Base-by-base conservation (phyloP, 495 filamentous ascomycete species). In the Xylaria longipes region DNA sequence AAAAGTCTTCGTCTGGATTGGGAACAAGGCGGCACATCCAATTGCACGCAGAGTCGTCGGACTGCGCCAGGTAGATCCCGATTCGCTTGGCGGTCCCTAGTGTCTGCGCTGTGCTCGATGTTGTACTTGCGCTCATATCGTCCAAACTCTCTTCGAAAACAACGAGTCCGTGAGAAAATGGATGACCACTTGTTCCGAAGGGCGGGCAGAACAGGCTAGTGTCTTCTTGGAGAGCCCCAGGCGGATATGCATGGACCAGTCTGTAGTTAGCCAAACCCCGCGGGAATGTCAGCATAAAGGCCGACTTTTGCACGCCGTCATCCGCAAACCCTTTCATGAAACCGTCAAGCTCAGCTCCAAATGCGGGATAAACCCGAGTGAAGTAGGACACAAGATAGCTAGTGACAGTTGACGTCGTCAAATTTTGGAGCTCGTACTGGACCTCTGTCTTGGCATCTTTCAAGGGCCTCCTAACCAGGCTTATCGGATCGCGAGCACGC, bases 221-320 rank as follows among this genome's bases (percentile, higher is more conserved):
- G 17, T 75, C 66, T 22, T 46, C 35, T 25, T 65, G 70, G 17
- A 75, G 62, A 43, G 56, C 70, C 0, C 33, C n/a, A 1, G 45
- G 11, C 15, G 74, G 76, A 29, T 64, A 74, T 9, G 76, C 54
- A 1, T 25, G n/a, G 22, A 35, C 39, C 0, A 76, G 54, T 14
- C 31, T 29, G 33, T 76, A 76, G 14, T 43, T 39, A 6, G 54
- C 74, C 69, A 76, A 57, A 6, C 76, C 74, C 8, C 76, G 31
- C 0, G 76, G 76, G 25, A 78, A 78, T 0, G 74, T 68, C 31
- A 78, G 22, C 74, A 78, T 71, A 52, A 78, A 76, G 0, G 71
- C 74, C 15, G 50, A 27, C 3, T 74, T 54, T 17, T 46, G 68
- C 11, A 33, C 33, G 27, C 60, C 43, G n/a, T 58, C 69, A 25